Conservation (phyloP, 352 stramenopile genomes). For the Aphanomyces euteiches region DNA sequence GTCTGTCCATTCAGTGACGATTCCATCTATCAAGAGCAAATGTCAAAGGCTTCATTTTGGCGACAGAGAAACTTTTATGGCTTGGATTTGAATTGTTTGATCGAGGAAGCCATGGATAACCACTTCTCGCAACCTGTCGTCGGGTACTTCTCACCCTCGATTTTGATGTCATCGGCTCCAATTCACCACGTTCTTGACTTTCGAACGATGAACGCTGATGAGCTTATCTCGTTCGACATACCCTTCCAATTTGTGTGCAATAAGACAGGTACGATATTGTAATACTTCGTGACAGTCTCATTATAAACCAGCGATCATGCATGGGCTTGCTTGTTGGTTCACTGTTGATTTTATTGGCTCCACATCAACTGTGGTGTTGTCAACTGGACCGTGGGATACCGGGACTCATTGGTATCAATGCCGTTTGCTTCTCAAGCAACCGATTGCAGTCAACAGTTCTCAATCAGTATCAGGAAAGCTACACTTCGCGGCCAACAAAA, state of each 20-base stretch:
- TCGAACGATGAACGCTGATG: slow-evolving; percentile 53
- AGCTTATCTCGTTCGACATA: slow-evolving; percentile 88
- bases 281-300: background rate
- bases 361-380: slow-evolving; percentile 74
- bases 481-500: slow-evolving; percentile 92
- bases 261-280: slow-evolving; percentile 54
- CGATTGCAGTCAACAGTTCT: slow-evolving; percentile 88
- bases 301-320: slow-evolving; percentile 72
- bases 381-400: slow-evolving; percentile 66
- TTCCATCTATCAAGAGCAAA: slow-evolving; percentile 89
- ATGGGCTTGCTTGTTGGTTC: slow-evolving; percentile 99
- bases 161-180: slow-evolving; percentile 55
- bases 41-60: slow-evolving; percentile 92
- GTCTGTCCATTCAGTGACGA: slow-evolving; percentile 94
- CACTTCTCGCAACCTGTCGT: slow-evolving; percentile 97
- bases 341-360: slow-evolving; percentile 95
- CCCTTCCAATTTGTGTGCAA: slow-evolving; percentile 86
- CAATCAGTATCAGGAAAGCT: slow-evolving; percentile 88
- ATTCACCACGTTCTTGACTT: slow-evolving; percentile 87
- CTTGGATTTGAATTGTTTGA: slow-evolving; percentile 92
- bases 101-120: slow-evolving; percentile 93
- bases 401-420: slow-evolving; percentile 93
- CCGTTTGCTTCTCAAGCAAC: slow-evolving; percentile 83
- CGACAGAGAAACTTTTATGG: slow-evolving; percentile 96
- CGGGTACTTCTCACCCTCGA: slow-evolving; percentile 86